Conservation (phyloP, 2,329 filamentous ascomycete genomes). For the Sarocladium kiliense region DNA sequence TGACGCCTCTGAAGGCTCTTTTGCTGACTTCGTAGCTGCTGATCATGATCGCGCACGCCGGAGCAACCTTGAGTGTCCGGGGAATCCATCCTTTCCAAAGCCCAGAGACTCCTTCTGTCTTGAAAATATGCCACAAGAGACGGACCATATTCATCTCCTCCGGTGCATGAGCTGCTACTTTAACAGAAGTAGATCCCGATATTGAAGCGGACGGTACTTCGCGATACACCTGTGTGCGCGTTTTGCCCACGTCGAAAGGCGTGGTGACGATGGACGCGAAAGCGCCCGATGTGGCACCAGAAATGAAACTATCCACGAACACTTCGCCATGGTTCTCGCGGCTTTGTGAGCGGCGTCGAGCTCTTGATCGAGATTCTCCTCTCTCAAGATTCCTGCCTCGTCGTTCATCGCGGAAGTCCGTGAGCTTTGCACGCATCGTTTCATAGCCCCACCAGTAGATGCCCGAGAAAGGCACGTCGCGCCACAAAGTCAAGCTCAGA, state of each 20-base stretch:
- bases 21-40: conserved; percentile 97
- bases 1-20: conserved; percentile 72
- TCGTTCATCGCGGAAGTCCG: conserved; percentile 57
- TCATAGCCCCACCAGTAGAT: conserved; percentile 99
- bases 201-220: conserved; percentile 39
- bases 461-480: conserved; percentile 94
- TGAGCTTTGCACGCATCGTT: conserved; percentile 66
- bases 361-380: conserved; percentile 26
- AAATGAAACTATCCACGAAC: conserved; percentile 83
- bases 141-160: conserved; percentile 75
- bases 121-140: conserved; percentile 87
- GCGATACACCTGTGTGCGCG: conserved; percentile 77
- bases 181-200: conserved; percentile 14
- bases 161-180: conserved; percentile 39
- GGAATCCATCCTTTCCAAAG: conserved; percentile 91
- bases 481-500: conserved; percentile 85
- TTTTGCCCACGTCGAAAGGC: conserved; percentile 97
- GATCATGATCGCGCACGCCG: conserved; percentile 98
- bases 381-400: conserved; percentile 33
- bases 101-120: conserved; percentile 72
- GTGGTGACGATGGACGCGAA: conserved; percentile 85
- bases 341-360: conserved; percentile 53
- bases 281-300: conserved; percentile 77
- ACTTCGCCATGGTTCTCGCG: conserved; percentile 69
- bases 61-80: conserved; percentile 87